Evolutionary conservation across 1,139 yeast species (phyloP).

Genomic region (Candida frijolesensis): DNA sequence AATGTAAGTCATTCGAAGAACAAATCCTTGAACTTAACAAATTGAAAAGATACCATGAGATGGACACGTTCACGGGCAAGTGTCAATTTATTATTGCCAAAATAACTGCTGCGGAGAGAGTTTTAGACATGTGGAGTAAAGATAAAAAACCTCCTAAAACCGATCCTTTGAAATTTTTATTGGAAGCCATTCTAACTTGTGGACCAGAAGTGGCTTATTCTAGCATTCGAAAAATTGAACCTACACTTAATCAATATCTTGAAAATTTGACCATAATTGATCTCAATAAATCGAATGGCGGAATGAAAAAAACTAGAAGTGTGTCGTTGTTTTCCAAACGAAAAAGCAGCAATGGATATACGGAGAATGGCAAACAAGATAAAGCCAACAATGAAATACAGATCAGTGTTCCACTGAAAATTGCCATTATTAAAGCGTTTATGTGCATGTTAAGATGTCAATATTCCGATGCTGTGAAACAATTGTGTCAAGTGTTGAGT

Average conservation of each 20-base stretch:
- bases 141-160: slow-evolving; percentile 9
- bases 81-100: slow-evolving; percentile 13
- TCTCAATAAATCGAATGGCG: neutral
- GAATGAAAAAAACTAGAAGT: slow-evolving; percentile 6
- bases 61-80: slow-evolving; percentile 14
- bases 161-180: slow-evolving; percentile 10
- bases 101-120: slow-evolving; percentile 8
- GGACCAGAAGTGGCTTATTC: slow-evolving; percentile 15
- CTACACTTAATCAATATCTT: slow-evolving; percentile 12
- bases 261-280: slow-evolving; percentile 2
- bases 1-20: slow-evolving; percentile 13
- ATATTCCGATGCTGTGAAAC: slow-evolving; percentile 11
- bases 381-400: neutral
- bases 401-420: neutral
- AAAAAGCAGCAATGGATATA: neutral
- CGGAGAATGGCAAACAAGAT: neutral
- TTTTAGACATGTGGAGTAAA: slow-evolving; percentile 13
- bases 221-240: slow-evolving; percentile 12
- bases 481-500: slow-evolving; percentile 7
- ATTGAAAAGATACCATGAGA: slow-evolving; percentile 8
- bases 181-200: slow-evolving; percentile 14
- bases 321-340: slow-evolving; percentile 10
- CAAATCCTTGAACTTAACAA: slow-evolving; percentile 13
- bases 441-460: slow-evolving; percentile 16
- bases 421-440: slow-evolving; percentile 12